phyloP scores from a whole-genome alignment of 768 basidiomycete genomes.

The Obba rivulosa region DNA sequence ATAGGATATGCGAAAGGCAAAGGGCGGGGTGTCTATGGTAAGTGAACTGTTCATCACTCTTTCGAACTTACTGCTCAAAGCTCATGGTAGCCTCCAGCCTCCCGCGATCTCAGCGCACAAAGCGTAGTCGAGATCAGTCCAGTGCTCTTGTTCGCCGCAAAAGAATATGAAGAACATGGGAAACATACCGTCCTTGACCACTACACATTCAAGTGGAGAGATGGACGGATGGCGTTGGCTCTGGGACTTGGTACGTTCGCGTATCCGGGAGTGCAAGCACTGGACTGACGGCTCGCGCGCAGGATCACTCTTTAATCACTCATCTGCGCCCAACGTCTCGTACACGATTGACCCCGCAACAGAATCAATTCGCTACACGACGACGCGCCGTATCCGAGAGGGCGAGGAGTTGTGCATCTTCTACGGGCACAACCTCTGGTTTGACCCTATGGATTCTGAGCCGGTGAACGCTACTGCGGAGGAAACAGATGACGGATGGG shows the following conservation, averaged over 20 bases:
- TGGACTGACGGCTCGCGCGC: background rate
- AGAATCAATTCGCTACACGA: conserved; percentile 60
- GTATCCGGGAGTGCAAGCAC: too few relatives aligned
- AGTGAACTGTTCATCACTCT: conserved; percentile 8
- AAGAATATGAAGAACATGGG: conserved; percentile 67
- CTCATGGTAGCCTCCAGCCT: conserved; percentile 30
- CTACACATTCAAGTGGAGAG: conserved; percentile 73
- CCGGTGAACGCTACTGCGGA: background rate
- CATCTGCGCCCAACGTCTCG: conserved; percentile 62
- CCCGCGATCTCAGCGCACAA: conserved; percentile 46
- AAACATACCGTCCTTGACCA: conserved; percentile 62
- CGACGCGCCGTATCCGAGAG: conserved; percentile 43
- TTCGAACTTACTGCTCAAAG: background rate
- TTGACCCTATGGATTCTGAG: conserved; percentile 29
- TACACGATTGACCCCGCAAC: conserved; percentile 48
- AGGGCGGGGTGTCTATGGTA: conserved; percentile 65
- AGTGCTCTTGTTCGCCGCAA: conserved; percentile 65
- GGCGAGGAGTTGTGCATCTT: conserved; percentile 80
- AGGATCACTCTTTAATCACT: conserved; percentile 86
- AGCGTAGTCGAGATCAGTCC: conserved; percentile 83
- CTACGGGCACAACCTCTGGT: conserved; percentile 68
- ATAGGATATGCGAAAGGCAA: conserved; percentile 42
- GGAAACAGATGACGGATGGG: conserved; percentile 40
- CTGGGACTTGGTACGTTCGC: conserved; percentile 70
- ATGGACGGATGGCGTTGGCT: conserved; percentile 71